A percentile compares a stretch with the other conserved stretches of the same genome.
phyloP scores from a whole-genome alignment of 805 yeast genomes.

The Suhomyces pyralidae region DNA sequence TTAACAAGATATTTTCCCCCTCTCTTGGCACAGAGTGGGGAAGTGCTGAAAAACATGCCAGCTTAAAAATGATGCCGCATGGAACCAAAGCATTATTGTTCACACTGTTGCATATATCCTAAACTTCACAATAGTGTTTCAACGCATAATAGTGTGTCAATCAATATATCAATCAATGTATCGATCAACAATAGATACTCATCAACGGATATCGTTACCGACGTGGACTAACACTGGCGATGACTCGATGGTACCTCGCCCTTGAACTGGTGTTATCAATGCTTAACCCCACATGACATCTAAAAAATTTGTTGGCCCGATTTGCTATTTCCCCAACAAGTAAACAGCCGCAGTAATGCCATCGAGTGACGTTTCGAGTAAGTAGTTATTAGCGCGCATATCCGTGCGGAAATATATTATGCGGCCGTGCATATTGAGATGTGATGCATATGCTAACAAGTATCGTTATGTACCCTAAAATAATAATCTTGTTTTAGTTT shows the following conservation, averaged over 20 bases:
- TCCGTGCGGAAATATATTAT: background rate
- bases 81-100: background rate
- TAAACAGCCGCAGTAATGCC: background rate
- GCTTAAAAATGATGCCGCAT: background rate
- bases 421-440: background rate
- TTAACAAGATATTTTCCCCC: background rate
- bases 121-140: background rate
- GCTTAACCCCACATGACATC: background rate
- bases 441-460: background rate
- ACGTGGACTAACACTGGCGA: background rate
- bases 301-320: background rate
- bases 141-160: background rate
- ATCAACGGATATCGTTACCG: background rate
- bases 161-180: background rate
- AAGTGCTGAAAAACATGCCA: background rate
- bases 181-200: background rate
- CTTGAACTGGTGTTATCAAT: background rate
- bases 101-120: background rate
- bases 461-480: background rate
- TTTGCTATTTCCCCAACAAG: background rate
- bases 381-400: background rate
- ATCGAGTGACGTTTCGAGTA: background rate
- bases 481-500: background rate
- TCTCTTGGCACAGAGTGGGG: background rate
- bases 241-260: background rate